Evolutionary conservation across 192 early-diverging fungal species (phyloP).

Genomic region (Obelidium mucronatum): DNA sequence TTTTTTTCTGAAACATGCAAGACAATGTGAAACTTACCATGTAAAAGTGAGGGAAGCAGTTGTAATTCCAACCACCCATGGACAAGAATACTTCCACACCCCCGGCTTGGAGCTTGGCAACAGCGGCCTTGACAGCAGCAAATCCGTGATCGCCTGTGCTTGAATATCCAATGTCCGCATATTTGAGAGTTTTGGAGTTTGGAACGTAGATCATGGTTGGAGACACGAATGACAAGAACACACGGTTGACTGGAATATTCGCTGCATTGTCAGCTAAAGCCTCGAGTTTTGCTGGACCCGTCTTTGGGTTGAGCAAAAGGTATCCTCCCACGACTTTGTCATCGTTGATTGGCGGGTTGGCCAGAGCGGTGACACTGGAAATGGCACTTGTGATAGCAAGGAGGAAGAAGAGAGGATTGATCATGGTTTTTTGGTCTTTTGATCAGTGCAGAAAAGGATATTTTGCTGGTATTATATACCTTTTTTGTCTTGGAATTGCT

Average conservation of each 20-base stretch:
- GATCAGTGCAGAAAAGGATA: too few species aligned
- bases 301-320: conserved; percentile 10
- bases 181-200: conserved; percentile 1
- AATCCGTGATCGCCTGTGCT: conserved; percentile 12
- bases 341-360: neutral
- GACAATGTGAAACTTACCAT: neutral
- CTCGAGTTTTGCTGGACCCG: conserved; percentile 10
- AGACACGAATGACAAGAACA: conserved; percentile 14
- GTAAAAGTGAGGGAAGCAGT: conserved; percentile 20
- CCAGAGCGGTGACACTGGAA: neutral
- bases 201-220: conserved; percentile 21
- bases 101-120: neutral
- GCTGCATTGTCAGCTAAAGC: conserved; percentile 13
- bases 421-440: too few species aligned
- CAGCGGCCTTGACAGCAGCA: conserved; percentile 4
- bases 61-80: conserved; percentile 14
- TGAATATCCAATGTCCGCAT: neutral
- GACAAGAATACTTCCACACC: conserved; percentile 23
- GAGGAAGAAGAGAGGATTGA: too few species aligned
- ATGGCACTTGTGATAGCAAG: too few species aligned
- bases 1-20: neutral
- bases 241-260: conserved; percentile 19
- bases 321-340: conserved; percentile 17
- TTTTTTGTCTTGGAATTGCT: too few species aligned
- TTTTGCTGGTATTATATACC: too few species aligned